phyloP scores from a whole-genome alignment of 2,329 filamentous ascomycete genomes.

The Arthrobotrys megalospora region DNA sequence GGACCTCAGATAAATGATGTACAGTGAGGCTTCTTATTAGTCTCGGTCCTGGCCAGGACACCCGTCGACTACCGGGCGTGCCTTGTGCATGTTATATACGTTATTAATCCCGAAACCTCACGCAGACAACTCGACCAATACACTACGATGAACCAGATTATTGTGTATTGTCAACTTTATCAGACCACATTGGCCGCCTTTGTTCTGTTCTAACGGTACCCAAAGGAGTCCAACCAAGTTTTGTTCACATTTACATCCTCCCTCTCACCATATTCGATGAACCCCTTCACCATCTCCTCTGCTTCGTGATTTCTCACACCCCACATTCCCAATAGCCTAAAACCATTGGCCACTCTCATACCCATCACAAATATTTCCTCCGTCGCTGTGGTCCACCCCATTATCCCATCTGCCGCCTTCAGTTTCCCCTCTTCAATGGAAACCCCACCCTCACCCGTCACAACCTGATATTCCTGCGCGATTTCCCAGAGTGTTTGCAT shows the following conservation, averaged over 20 bases:
- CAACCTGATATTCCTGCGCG: conserved; percentile 46
- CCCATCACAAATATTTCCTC: conserved; percentile 58
- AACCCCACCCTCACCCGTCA: conserved; percentile 34
- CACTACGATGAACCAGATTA: neutral
- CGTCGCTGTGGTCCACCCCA: conserved; percentile 57
- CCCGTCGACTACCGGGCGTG: too few relatives aligned
- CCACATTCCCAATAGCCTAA: conserved; percentile 31
- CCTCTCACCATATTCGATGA: conserved; percentile 48
- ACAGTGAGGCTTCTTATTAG: too few relatives aligned
- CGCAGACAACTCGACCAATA: too few relatives aligned
- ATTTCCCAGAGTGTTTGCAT: conserved; percentile 53
- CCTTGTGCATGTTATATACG: too few relatives aligned
- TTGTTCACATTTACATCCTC: conserved; percentile 53
- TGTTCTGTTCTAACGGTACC: neutral
- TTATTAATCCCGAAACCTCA: too few relatives aligned
- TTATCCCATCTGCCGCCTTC: conserved; percentile 46
- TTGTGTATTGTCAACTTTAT: too few relatives aligned
- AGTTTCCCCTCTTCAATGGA: conserved; percentile 49
- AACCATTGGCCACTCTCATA: conserved; percentile 46
- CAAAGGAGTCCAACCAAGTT: conserved; percentile 44
- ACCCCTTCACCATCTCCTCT: conserved; percentile 9
- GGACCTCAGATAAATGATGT: too few relatives aligned
- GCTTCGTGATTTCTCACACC: neutral
- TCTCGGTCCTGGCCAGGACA: too few relatives aligned
- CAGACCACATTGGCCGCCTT: neutral